Conservation (phyloP, 495 filamentous ascomycete genomes). For the Penicillium robsamsonii region DNA sequence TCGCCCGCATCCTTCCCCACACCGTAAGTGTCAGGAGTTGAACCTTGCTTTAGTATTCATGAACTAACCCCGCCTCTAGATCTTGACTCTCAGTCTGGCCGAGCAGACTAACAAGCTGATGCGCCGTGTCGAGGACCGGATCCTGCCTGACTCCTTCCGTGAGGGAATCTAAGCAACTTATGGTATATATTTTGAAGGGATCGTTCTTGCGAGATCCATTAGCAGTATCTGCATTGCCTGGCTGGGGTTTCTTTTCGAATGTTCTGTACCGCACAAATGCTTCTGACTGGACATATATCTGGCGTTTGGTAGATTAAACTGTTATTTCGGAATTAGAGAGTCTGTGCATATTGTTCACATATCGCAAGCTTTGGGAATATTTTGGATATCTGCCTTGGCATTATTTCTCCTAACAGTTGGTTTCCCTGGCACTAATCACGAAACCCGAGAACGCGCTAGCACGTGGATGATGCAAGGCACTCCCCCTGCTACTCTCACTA, state of each 20-base stretch:
- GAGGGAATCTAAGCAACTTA: constrained; percentile 40
- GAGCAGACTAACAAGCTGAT: constrained; percentile 97
- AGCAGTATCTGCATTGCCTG: constrained; percentile 2
- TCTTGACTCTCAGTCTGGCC: constrained; percentile 86
- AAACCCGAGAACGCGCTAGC: constrained; percentile 14
- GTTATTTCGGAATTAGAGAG: neutral
- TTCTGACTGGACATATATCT: constrained; percentile 15
- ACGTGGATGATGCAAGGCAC: constrained; percentile 9
- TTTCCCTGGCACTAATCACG: neutral
- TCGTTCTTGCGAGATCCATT: constrained; percentile 3
- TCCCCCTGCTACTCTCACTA: neutral
- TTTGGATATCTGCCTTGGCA: neutral
- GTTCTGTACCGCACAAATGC: neutral
- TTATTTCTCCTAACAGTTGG: neutral
- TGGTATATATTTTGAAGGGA: neutral
- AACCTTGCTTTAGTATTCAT: neutral
- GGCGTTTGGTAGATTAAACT: constrained; percentile 10
- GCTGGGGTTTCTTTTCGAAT: neutral
- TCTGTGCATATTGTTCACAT: constrained; percentile 8
- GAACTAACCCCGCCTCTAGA: constrained; percentile 41
- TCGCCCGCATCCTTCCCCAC: constrained; percentile 91
- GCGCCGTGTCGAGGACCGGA: constrained; percentile 67
- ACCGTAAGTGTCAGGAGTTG: constrained; percentile 54
- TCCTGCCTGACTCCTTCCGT: constrained; percentile 54
- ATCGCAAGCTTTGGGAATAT: neutral